Evolutionary conservation across 768 basidiomycete species (phyloP), one percentile per base, ranked within the genome.

Genomic region (Rubroboletus pulcherrimus): DNA sequence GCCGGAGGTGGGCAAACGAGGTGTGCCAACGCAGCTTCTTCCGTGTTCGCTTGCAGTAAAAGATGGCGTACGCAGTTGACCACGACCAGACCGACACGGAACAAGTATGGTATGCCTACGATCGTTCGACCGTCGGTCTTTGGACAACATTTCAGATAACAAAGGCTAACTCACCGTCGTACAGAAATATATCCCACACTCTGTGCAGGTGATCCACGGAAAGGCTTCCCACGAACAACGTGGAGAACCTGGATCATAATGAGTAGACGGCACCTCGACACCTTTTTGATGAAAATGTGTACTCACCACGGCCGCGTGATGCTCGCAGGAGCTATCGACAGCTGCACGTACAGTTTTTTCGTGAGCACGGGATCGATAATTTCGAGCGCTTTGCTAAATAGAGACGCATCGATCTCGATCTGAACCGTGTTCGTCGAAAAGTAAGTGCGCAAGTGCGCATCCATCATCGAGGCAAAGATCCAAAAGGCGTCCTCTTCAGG

Each of bases 401-500:
- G 68, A 3, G 81, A 76, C 0, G 88, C 80, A 56, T 93, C 91
- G 8, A 93, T 85, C 60, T 91, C 90, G 53, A 91, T 73, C 66
- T 90, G 88, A 3, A 77, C 75, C 2, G 77, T 73, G 48, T 72
- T 78, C 4, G 77, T 64, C 37, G 86, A 81, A 66, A 91, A 93
- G 68, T 91, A 91, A 0, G 85, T 76, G 1, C 91, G 85, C n/a
- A 92, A 74, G 60, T 91, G 85, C 1, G 81, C 80, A 61, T 93
- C 89, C 91, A 93, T 93, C 59, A 93, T 73, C 3, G 89, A 90
- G 1, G 89, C 79, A 66, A 93, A 92, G 19, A 89, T 92, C 91
- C 91, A 93, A 68, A 93, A 93, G 0, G 89, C 91, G 60, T 93
- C 91, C 66, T 93, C 91, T 59, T 93, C 91, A 0, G 91, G 91